phyloP scores from a whole-genome alignment of 805 yeast genomes.

The Wickerhamiella musiphila region DNA sequence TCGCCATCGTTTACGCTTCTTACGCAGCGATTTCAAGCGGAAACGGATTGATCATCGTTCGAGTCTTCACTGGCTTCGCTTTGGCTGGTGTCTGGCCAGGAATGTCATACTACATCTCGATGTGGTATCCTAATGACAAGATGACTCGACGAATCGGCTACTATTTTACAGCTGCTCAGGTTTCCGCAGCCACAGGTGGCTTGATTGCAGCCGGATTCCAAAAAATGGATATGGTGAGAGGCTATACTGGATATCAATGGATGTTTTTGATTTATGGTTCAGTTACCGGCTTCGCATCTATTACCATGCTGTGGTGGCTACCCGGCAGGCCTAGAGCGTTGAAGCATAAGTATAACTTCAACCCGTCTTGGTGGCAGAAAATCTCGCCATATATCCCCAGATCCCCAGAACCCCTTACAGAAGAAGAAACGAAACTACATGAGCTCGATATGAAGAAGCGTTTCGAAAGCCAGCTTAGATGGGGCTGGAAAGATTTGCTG shows the following conservation, averaged over 20 bases:
- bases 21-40: slow-evolving; percentile 40
- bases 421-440: slow-evolving; percentile 38
- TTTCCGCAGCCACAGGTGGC: slow-evolving; percentile 83
- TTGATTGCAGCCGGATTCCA: slow-evolving; percentile 79
- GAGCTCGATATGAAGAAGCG: slow-evolving; percentile 39
- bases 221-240: slow-evolving; percentile 53
- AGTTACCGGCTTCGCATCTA: slow-evolving; percentile 45
- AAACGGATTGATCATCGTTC: slow-evolving; percentile 47
- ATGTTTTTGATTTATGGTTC: slow-evolving; percentile 62
- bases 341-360: slow-evolving; percentile 1
- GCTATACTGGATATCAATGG: slow-evolving; percentile 78
- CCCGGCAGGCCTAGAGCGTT: slow-evolving; percentile 51
- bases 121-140: slow-evolving; percentile 73
- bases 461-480: slow-evolving; percentile 27
- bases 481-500: slow-evolving; percentile 45
- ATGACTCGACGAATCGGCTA: slow-evolving; percentile 69
- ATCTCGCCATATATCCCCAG: neutral
- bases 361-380: too few relatives aligned
- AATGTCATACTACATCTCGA: slow-evolving; percentile 60
- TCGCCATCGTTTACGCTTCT: slow-evolving; percentile 64
- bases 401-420: slow-evolving; percentile 24
- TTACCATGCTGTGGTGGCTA: slow-evolving; percentile 60
- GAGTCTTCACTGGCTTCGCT: slow-evolving; percentile 57
- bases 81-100: slow-evolving; percentile 91
- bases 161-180: slow-evolving; percentile 80